Base-by-base conservation (phyloP, 495 filamentous ascomycete genomes). In the Elasticomyces elasticus region DNA sequence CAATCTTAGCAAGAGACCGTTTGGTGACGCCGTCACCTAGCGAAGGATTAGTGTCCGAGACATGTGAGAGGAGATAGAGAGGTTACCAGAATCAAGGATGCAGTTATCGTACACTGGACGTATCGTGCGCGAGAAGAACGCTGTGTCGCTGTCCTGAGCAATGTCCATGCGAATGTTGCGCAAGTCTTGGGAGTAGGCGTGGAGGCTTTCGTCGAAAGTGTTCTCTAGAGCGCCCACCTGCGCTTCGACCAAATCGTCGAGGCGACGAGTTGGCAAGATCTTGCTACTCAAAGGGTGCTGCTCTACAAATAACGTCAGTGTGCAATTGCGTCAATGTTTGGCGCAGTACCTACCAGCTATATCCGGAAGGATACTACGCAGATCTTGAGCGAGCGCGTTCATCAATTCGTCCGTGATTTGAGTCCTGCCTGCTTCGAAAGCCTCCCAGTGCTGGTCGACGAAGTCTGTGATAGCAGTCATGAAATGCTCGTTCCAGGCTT, bases 401-500 rank as follows among this genome's bases (percentile, higher is more conserved):
- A 23, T 45, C 11, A 45, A 19, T 26, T 45, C 17, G 20, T 45
- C 42, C 42, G 19, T 45, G 42, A 23, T 9, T 7, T 23, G 20
- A 10, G 42, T 26, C 19, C 24, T 45, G 24, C 19, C 4, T 12
- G 13, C 25, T 15, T 45, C 42, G 20, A 45, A 45, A 6, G 19
- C 42, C 42, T 45, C 42, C 42, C 42, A 45, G 24, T 7, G 42
- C 42, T 45, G 20, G 19, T 26, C 24, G 42, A 45, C 25, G 42
- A 45, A 45, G 5, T 45, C 24, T 17, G 42, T 45, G 17, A 45
- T 45, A 19, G 3, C 5, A 17, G 22, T 45, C 20, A 45, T 19
- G 38, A 60, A 56, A 1, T 52, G 35, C 28, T 60, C 35, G 30
- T 55, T 55, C 52, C 57, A 60, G 10, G 45, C 51, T 13, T 55